Percentiles rank a stretch among this genome's conserved stretches.
These are phyloP conservation scores for Litchi chinensis DNA, from an alignment of 345 rosid genomes.

Conservation along the genomic window DNA sequence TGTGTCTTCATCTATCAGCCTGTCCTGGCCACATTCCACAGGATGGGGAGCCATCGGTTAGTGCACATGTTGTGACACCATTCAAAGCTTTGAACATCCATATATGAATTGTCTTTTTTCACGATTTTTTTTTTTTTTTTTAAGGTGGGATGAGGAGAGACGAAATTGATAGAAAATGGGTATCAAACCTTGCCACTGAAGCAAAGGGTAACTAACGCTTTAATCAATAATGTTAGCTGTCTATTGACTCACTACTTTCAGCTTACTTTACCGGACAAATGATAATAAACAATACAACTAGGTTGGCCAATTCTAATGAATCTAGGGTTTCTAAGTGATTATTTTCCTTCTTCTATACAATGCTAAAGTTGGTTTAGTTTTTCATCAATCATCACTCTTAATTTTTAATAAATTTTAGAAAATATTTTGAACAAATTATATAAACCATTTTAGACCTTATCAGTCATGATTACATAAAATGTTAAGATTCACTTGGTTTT, in stretches of 20 bases:
- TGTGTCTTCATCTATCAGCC: slow-evolving; percentile 22
- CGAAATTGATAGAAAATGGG: too few relatives aligned
- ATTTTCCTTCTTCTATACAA: too few relatives aligned
- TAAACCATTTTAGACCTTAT: too few relatives aligned
- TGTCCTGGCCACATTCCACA: neutral
- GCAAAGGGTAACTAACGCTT: too few relatives aligned
- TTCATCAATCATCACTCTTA: neutral
- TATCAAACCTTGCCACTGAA: too few relatives aligned
- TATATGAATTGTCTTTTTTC: neutral
- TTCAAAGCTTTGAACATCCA: neutral
- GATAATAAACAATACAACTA: neutral
- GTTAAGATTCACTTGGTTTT: too few relatives aligned
- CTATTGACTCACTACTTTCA: neutral
- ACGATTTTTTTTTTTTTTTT: too few relatives aligned
- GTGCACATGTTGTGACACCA: neutral
- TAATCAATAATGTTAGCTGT: too few relatives aligned
- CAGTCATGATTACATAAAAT: too few relatives aligned
- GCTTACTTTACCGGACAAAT: neutral
- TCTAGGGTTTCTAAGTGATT: neutral
- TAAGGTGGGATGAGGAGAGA: too few relatives aligned
- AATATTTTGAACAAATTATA: too few relatives aligned
- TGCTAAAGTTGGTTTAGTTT: neutral
- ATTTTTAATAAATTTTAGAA: too few relatives aligned
- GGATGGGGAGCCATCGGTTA: neutral
- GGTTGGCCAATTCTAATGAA: neutral